Evolutionary conservation across 257 asterid species (phyloP), one percentile per base, ranked within the genome.

Genomic region (Primulina huaijiensis): DNA sequence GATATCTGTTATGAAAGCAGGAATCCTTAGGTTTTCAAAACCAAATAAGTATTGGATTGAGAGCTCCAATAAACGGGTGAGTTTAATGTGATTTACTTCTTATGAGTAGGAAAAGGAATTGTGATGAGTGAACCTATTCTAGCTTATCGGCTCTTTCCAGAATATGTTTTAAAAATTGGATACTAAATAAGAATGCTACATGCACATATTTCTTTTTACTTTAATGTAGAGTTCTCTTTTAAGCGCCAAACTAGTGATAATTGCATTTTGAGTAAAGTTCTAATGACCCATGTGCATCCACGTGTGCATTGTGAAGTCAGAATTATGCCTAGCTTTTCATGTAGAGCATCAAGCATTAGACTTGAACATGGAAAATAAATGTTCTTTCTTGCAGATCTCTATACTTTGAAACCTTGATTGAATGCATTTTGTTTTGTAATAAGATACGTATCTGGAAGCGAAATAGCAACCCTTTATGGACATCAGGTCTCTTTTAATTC

Each of bases 1-100:
- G 63, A 78, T 92, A 73, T 76, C 92, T 65, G 95, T 78, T n/a
- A 74, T 87, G 76, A 87, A 82, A 81, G 95, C 92, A 11, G 98
- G 98, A 75, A 80, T 58, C 60, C 77, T 92, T 67, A 92, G 90
- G 74, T 87, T 85, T 81, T 69, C 90, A 53, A 87, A 85, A 76
- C 98, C 97, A 62, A 87, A 87, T 76, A 92, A 92, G 75, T 92
- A 88, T 65, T 90, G 98, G 98, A 85, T 92, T 75, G 98, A 92
- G 81, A 88, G 92, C 85, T 90, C 95, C 62, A 89, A 85, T 34
- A 92, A 88, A 78, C 87, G 96, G 79, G 98, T 92, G 80, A 81
- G 97, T 79, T 29, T 25, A 38, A 34, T 34, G 67, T 72, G 70
- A 58, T 37, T 72, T 71, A 31, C 67, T 40, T 52, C 19, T 62